Percentiles rank a stretch among this genome's conserved stretches.
Evolutionary conservation across 495 filamentous ascomycete species (phyloP).

Genomic region (Penicillium psychrofluorescens): DNA sequence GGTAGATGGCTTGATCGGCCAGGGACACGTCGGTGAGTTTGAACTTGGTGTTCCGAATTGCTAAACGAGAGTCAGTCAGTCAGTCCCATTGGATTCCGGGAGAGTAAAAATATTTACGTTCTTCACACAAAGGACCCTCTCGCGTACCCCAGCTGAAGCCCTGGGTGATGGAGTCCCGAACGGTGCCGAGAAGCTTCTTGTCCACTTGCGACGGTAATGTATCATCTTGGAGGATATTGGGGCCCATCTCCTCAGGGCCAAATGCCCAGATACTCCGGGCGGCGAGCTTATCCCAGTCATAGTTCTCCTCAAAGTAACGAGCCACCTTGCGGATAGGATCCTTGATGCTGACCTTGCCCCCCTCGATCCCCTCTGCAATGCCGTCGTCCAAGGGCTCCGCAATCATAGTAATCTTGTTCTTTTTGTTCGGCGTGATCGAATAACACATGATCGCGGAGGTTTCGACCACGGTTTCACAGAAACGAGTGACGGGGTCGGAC

Average conservation of each 20-base stretch:
- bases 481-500: constrained; percentile 93
- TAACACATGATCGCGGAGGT: constrained; percentile 97
- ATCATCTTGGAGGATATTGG: constrained; percentile 96
- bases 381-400: constrained; percentile 92
- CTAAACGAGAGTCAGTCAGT: constrained; percentile 29
- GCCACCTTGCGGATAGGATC: constrained; percentile 90
- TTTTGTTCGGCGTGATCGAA: constrained; percentile 95
- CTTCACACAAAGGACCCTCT: constrained; percentile 96
- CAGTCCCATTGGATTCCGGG: constrained; percentile 4
- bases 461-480: constrained; percentile 97
- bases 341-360: constrained; percentile 80
- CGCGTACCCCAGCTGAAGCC: constrained; percentile 94
- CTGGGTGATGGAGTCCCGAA: constrained; percentile 85
- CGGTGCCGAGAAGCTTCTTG: constrained; percentile 78
- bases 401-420: constrained; percentile 98
- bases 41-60: constrained; percentile 95
- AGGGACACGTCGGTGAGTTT: constrained; percentile 85
- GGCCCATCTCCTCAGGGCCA: constrained; percentile 89
- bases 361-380: constrained; percentile 93
- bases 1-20: constrained; percentile 82
- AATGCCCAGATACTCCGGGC: constrained; percentile 97
- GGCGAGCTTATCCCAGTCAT: constrained; percentile 93
- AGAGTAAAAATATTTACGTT: constrained; percentile 59
- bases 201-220: constrained; percentile 85
- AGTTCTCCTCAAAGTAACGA: constrained; percentile 95